These are phyloP conservation scores for Pyrenopolyporus hunteri DNA, from an alignment of 495 filamentous ascomycete genomes.

Conservation along the genomic window DNA sequence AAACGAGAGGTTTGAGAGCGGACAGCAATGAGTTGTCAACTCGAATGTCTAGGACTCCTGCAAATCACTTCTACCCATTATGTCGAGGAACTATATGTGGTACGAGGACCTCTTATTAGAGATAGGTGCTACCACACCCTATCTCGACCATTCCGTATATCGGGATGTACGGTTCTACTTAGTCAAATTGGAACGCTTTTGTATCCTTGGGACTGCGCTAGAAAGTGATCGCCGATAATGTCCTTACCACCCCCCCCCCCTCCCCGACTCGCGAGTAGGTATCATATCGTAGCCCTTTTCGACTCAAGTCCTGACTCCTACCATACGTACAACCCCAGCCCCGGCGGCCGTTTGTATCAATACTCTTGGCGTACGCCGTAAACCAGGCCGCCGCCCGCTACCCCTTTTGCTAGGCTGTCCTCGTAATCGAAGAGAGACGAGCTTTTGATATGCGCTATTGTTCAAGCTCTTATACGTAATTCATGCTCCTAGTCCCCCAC, in stretches of 20 bases:
- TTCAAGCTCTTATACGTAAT: no score
- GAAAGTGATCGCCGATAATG: conserved; percentile 30
- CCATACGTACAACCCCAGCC: no score
- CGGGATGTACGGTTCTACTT: conserved; percentile 26
- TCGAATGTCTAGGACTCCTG: conserved; percentile 11
- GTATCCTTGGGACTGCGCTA: neutral
- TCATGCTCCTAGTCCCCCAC: neutral
- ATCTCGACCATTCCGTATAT: conserved; percentile 21
- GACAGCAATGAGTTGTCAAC: conserved; percentile 22
- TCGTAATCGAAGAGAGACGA: no score
- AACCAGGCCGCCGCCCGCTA: no score
- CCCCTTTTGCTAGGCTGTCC: no score
- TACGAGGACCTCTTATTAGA: conserved; percentile 29
- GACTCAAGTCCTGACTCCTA: no score
- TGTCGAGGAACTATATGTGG: conserved; percentile 35
- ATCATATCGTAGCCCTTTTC: neutral
- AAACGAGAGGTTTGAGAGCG: conserved; percentile 31
- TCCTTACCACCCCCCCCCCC: neutral
- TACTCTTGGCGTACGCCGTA: neutral
- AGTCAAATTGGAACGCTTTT: conserved; percentile 7
- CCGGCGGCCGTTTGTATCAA: conserved; percentile 3
- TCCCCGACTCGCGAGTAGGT: neutral
- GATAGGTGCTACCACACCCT: conserved; percentile 32
- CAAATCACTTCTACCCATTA: conserved; percentile 35
- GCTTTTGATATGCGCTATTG: no score